These are phyloP conservation scores for Mycosarcoma mackinlayi DNA, from an alignment of 1,284 basidiomycete species.

Conservation along the genomic window DNA sequence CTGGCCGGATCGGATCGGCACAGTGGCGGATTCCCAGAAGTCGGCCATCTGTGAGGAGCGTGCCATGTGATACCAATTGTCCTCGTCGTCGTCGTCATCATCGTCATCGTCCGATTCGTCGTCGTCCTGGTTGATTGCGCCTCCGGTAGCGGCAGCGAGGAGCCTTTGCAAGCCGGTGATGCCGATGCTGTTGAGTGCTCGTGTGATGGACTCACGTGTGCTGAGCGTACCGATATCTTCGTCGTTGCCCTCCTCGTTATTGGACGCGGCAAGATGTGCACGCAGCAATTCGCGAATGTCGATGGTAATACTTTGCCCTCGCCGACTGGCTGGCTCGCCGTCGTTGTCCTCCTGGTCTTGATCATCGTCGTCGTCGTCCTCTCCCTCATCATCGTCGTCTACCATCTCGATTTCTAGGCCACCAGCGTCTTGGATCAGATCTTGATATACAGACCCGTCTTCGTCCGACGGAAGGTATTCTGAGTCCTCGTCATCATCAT, in stretches of 20 bases:
- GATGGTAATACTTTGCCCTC: conserved; percentile 42
- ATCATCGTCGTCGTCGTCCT: conserved; percentile 26
- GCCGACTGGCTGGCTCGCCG: conserved; percentile 14
- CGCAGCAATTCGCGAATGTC: conserved; percentile 49
- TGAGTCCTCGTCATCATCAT: conserved; percentile 42
- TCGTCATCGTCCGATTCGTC: conserved; percentile 36
- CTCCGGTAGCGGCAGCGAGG: conserved; percentile 39
- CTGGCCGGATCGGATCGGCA: conserved; percentile 79
- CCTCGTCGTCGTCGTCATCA: conserved; percentile 43
- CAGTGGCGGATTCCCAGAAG: conserved; percentile 68
- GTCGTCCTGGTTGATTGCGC: conserved; percentile 43
- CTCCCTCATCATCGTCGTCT: conserved; percentile 35
- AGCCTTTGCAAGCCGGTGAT: conserved; percentile 50
- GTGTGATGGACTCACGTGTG: conserved; percentile 30
- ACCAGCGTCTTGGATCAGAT: conserved; percentile 34
- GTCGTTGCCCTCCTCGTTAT: conserved; percentile 12
- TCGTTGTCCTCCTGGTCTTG: conserved; percentile 14
- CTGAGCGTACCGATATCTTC: conserved; percentile 18
- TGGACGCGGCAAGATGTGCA: conserved; percentile 25
- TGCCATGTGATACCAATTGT: conserved; percentile 44
- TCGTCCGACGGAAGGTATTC: conserved; percentile 33
- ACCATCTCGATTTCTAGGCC: conserved; percentile 40
- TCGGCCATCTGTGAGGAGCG: conserved; percentile 45
- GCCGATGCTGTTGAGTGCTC: conserved; percentile 50
- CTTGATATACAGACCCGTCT: conserved; percentile 28